Percentiles rank a stretch among this genome's conserved stretches.
Conservation (phyloP, 495 filamentous ascomycete genomes). For the Cercophora newfieldiana region DNA sequence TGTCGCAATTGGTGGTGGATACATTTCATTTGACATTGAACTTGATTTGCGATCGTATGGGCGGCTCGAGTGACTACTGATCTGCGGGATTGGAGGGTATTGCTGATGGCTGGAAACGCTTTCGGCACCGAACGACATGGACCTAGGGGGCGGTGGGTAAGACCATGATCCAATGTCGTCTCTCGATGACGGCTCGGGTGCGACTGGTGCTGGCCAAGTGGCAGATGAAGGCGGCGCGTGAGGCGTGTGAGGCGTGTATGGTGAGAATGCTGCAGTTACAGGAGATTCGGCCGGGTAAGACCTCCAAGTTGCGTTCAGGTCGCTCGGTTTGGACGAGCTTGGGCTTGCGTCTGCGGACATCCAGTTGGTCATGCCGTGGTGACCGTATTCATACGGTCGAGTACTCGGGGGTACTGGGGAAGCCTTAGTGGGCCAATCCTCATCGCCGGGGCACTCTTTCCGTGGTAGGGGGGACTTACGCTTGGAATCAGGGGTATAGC, state of each 20-base stretch:
- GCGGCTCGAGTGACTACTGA: slow-evolving; percentile 28
- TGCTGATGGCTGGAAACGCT: slow-evolving; percentile 33
- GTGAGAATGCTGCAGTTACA: slow-evolving; percentile 42
- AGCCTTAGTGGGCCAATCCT: slow-evolving; percentile 32
- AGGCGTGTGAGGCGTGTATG: slow-evolving; percentile 42
- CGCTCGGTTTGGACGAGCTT: slow-evolving; percentile 36
- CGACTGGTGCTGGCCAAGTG: slow-evolving; percentile 42
- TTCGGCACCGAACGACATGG: slow-evolving; percentile 47
- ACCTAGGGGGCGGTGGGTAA: slow-evolving; percentile 43
- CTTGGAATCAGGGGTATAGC: slow-evolving; percentile 40
- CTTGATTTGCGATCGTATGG: slow-evolving; percentile 40
- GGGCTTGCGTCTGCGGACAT: slow-evolving; percentile 41
- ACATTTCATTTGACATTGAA: slow-evolving; percentile 37
- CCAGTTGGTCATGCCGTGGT: slow-evolving; percentile 46
- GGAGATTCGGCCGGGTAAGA: slow-evolving; percentile 42
- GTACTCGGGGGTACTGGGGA: slow-evolving; percentile 35
- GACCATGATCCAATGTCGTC: slow-evolving; percentile 42
- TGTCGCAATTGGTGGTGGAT: slow-evolving; percentile 39
- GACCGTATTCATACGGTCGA: slow-evolving; percentile 41
- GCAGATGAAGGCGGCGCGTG: slow-evolving; percentile 39
- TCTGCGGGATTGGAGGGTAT: slow-evolving; percentile 36
- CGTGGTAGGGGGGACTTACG: slow-evolving; percentile 36
- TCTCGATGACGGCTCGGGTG: slow-evolving; percentile 31
- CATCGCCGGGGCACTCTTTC: background rate
- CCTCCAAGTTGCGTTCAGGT: slow-evolving; percentile 40